A percentile compares a stretch with the other conserved stretches of the same genome.
Evolutionary conservation across 495 filamentous ascomycete genomes (phyloP).

Genomic region (Filosporella fistucella): DNA sequence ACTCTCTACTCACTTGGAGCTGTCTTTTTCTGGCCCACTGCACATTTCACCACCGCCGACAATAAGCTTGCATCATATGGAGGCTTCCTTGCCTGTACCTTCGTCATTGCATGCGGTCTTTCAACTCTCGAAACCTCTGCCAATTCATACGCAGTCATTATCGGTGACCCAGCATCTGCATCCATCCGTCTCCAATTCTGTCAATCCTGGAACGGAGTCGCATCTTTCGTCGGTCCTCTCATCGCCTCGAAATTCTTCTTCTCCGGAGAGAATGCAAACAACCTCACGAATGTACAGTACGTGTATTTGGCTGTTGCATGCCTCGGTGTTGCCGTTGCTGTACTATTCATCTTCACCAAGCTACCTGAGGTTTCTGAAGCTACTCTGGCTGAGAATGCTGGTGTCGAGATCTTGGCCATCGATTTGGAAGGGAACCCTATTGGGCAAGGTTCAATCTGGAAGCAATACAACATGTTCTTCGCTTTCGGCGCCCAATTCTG

Average conservation of each 20-base stretch:
- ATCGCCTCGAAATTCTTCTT: constrained; percentile 70
- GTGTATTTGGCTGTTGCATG: constrained; percentile 37
- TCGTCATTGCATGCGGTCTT: constrained; percentile 63
- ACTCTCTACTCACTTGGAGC: constrained; percentile 20
- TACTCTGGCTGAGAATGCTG: constrained; percentile 14
- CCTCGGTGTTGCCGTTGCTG: constrained; percentile 45
- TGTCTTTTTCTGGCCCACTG: constrained; percentile 17
- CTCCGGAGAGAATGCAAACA: constrained; percentile 35
- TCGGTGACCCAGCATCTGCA: constrained; percentile 42
- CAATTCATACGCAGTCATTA: constrained; percentile 61
- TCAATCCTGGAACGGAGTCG: constrained; percentile 64
- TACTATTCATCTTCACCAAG: constrained; percentile 42
- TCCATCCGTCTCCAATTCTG: constrained; percentile 59
- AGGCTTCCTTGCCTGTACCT: constrained; percentile 58
- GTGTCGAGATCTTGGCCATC: constrained; percentile 5
- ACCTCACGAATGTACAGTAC: constrained; percentile 51
- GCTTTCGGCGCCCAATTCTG: constrained; percentile 61
- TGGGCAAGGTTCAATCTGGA: constrained; percentile 42
- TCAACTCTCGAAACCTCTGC: constrained; percentile 62
- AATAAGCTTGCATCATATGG: constrained; percentile 45
- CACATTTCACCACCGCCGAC: constrained; percentile 12
- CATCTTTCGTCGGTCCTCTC: constrained; percentile 61
- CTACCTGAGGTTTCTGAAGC: constrained; percentile 51
- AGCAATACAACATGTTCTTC: constrained; percentile 67
- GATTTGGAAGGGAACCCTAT: constrained; percentile 15